These are phyloP conservation scores for Hydrangea macrophylla DNA, from an alignment of 148 eudicot species.

Conservation along the genomic window DNA sequence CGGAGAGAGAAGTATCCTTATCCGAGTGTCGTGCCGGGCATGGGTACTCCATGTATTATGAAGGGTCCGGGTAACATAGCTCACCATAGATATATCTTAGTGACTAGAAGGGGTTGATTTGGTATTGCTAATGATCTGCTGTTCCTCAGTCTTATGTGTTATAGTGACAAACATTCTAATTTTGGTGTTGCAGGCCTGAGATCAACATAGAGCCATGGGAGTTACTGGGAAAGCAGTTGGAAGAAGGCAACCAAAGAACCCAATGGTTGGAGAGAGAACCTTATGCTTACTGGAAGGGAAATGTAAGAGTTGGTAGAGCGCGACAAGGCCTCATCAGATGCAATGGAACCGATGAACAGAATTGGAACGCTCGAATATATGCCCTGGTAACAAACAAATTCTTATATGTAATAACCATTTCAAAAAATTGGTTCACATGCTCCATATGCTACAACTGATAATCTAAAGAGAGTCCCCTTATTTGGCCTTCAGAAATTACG, in stretches of 20 bases:
- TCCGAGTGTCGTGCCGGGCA: too few relatives aligned
- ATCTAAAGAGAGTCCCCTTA: too few relatives aligned
- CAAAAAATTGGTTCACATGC: too few relatives aligned
- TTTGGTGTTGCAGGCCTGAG: conserved; percentile 44
- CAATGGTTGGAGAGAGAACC: conserved; percentile 45
- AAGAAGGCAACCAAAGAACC: conserved; percentile 27
- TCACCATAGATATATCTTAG: background rate
- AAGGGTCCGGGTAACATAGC: too few relatives aligned
- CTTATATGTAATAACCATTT: too few relatives aligned
- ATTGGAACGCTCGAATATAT: conserved; percentile 33
- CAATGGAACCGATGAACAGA: conserved; percentile 27
- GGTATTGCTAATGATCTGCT: background rate
- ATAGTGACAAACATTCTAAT: background rate
- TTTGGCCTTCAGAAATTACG: background rate
- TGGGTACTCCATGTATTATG: too few relatives aligned
- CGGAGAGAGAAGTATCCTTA: too few relatives aligned
- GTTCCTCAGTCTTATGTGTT: background rate
- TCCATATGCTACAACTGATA: too few relatives aligned
- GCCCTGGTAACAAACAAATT: conserved; percentile 25
- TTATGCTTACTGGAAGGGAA: conserved; percentile 59
- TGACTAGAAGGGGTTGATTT: background rate
- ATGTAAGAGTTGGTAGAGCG: conserved; percentile 14
- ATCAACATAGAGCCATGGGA: conserved; percentile 47
- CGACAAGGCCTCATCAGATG: conserved; percentile 31
- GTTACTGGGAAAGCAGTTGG: conserved; percentile 21